Evolutionary conservation across 2,329 filamentous ascomycete genomes (phyloP).

Genomic region (Periconia macrospinosa): DNA sequence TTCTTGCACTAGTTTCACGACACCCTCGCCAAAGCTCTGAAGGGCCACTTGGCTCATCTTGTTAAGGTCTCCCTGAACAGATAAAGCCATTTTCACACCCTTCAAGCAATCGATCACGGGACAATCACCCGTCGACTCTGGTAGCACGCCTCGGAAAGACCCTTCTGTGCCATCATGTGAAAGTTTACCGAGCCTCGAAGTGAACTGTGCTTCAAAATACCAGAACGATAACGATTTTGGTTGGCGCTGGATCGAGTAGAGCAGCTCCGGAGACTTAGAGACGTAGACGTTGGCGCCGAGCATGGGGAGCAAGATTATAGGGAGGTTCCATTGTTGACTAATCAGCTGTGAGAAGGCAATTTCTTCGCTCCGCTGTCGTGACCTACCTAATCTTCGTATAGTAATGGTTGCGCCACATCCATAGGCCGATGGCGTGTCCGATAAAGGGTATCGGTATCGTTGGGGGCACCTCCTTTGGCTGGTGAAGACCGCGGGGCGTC

Average conservation of each 20-base stretch:
- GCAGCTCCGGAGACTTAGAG: slow-evolving; percentile 35
- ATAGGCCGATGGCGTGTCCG: background rate
- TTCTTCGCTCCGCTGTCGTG: no score
- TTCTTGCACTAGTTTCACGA: no score
- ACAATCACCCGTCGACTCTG: no score
- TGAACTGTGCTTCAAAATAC: slow-evolving; percentile 30
- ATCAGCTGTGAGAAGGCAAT: no score
- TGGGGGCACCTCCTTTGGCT: background rate
- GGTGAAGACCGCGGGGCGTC: background rate
- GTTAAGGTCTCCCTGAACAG: no score
- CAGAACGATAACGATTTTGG: slow-evolving; percentile 39
- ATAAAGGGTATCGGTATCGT: background rate
- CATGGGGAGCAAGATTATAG: slow-evolving; percentile 43
- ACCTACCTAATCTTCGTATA: no score
- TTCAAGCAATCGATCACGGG: no score
- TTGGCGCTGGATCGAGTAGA: slow-evolving; percentile 39
- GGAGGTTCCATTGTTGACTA: slow-evolving; percentile 9
- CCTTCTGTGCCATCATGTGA: no score
- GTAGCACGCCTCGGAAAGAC: no score
- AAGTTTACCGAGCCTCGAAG: background rate
- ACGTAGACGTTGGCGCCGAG: slow-evolving; percentile 45
- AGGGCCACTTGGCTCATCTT: no score
- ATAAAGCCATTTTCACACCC: no score
- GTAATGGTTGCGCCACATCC: background rate
- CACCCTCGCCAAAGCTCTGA: no score